These are phyloP conservation scores for Septoria linicola DNA, from an alignment of 2,329 filamentous ascomycete species.

Conservation along the genomic window DNA sequence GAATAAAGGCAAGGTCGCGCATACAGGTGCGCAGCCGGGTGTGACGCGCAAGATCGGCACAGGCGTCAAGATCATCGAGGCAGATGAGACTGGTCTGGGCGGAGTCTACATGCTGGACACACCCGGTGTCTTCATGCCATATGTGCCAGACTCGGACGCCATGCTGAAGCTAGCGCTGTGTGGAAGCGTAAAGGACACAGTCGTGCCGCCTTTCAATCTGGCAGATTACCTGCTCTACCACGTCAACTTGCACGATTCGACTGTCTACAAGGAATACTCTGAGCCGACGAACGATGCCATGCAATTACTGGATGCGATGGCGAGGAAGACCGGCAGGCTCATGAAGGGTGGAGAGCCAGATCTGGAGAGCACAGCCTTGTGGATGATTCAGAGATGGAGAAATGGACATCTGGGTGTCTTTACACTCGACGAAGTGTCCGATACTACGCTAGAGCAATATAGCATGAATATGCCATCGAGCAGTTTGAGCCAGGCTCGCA, in stretches of 20 bases:
- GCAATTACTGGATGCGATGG: slow-evolving; percentile 68
- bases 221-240: slow-evolving; percentile 89
- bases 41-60: slow-evolving; percentile 82
- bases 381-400: slow-evolving; percentile 80
- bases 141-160: slow-evolving; percentile 75
- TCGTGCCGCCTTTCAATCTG: slow-evolving; percentile 73
- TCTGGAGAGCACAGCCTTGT: slow-evolving; percentile 70
- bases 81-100: slow-evolving; percentile 50
- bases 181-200: slow-evolving; percentile 84
- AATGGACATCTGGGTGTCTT: slow-evolving; percentile 73
- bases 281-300: slow-evolving; percentile 81
- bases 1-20: slow-evolving; percentile 67
- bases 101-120: slow-evolving; percentile 86
- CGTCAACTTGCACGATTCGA: slow-evolving; percentile 67
- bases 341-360: slow-evolving; percentile 70
- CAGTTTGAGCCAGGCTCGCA: slow-evolving; percentile 69
- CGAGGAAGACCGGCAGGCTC: slow-evolving; percentile 71
- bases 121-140: slow-evolving; percentile 92
- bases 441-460: slow-evolving; percentile 57
- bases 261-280: slow-evolving; percentile 62
- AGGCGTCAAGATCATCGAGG: slow-evolving; percentile 71
- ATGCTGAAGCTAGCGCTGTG: slow-evolving; percentile 96
- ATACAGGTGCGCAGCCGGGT: slow-evolving; percentile 82
- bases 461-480: slow-evolving; percentile 46
- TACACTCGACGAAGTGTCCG: slow-evolving; percentile 72